phyloP scores from a whole-genome alignment of 1,284 basidiomycete species.

The Irpex rosettiformis region DNA sequence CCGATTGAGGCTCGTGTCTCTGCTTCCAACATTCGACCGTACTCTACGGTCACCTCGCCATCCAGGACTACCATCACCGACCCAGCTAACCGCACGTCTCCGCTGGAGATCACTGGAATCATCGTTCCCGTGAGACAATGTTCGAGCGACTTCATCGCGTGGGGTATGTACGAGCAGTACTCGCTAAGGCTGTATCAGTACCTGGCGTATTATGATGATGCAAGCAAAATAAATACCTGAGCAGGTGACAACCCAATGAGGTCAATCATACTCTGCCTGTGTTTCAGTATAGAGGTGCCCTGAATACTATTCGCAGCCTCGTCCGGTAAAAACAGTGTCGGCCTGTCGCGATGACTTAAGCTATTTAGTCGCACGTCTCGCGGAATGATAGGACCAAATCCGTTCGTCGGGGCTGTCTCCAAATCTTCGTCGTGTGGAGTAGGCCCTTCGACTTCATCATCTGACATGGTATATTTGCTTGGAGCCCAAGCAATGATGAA shows the following conservation, averaged over 20 bases:
- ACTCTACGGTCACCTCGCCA: background rate
- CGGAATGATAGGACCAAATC: constrained; percentile 21
- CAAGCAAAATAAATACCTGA: constrained; percentile 40
- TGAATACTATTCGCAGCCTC: constrained; percentile 31
- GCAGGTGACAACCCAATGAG: constrained; percentile 71
- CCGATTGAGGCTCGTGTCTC: constrained; percentile 12
- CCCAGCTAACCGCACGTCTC: constrained; percentile 16
- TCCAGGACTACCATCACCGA: constrained; percentile 3
- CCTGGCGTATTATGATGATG: constrained; percentile 3
- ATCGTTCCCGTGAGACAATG: constrained; percentile 18
- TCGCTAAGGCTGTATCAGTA: constrained; percentile 35
- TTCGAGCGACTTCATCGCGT: constrained; percentile 34
- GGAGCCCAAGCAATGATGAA: constrained; percentile 73
- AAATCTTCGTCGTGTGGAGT: constrained; percentile 17
- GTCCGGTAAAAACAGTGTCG: constrained; percentile 43
- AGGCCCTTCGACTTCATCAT: constrained; percentile 27
- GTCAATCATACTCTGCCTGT: constrained; percentile 52
- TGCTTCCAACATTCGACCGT: constrained; percentile 10
- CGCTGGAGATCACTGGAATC: constrained; percentile 7
- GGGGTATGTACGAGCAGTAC: constrained; percentile 62
- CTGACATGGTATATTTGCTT: constrained; percentile 24
- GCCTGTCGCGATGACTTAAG: constrained; percentile 35
- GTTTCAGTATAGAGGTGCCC: constrained; percentile 40
- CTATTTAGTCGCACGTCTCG: constrained; percentile 24
- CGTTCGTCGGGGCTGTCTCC: constrained; percentile 27